These are phyloP conservation scores for Mortierella antarctica DNA, from an alignment of 192 early-diverging fungal genomes.

Conservation along the genomic window DNA sequence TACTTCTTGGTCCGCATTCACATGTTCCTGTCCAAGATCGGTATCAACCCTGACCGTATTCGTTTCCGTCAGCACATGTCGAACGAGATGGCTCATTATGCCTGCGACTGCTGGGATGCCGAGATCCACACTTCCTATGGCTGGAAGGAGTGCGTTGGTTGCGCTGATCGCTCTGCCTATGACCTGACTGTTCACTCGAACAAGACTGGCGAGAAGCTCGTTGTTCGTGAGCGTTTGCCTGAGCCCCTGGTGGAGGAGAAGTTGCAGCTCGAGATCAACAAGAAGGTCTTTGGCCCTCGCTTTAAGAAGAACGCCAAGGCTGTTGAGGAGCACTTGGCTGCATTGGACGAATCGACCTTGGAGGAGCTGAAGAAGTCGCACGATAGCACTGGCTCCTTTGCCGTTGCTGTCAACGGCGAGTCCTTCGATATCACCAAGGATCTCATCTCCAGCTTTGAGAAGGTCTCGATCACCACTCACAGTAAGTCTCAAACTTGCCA, in stretches of 20 bases:
- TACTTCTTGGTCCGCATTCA: slow-evolving; percentile 98
- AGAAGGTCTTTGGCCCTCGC: slow-evolving; percentile 93
- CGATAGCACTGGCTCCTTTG: slow-evolving; percentile 59
- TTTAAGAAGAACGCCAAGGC: slow-evolving; percentile 93
- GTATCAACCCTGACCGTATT: slow-evolving; percentile 85
- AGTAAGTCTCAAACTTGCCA: slow-evolving; percentile 1
- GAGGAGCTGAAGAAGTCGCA: slow-evolving; percentile 68
- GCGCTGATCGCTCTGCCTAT: slow-evolving; percentile 98
- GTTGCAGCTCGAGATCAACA: slow-evolving; percentile 87
- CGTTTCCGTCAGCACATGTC: slow-evolving; percentile 99
- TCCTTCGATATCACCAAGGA: slow-evolving; percentile 70
- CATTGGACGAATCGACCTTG: slow-evolving; percentile 64
- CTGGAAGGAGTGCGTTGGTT: slow-evolving; percentile 99
- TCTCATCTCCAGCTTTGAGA: slow-evolving; percentile 42
- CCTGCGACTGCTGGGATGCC: slow-evolving; percentile 98
- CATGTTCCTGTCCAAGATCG: slow-evolving; percentile 89
- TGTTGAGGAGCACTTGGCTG: slow-evolving; percentile 81
- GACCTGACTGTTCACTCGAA: slow-evolving; percentile 93
- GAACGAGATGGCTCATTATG: slow-evolving; percentile 99
- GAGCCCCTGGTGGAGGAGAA: slow-evolving; percentile 84
- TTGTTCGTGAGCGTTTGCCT: slow-evolving; percentile 89
- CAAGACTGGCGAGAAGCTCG: slow-evolving; percentile 91
- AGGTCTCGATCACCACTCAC: slow-evolving; percentile 40
- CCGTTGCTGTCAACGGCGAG: slow-evolving; percentile 71
- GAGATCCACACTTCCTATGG: slow-evolving; percentile 94